Evolutionary conservation across 805 yeast genomes (phyloP).

Genomic region (Kluyveromyces nonfermentans): DNA sequence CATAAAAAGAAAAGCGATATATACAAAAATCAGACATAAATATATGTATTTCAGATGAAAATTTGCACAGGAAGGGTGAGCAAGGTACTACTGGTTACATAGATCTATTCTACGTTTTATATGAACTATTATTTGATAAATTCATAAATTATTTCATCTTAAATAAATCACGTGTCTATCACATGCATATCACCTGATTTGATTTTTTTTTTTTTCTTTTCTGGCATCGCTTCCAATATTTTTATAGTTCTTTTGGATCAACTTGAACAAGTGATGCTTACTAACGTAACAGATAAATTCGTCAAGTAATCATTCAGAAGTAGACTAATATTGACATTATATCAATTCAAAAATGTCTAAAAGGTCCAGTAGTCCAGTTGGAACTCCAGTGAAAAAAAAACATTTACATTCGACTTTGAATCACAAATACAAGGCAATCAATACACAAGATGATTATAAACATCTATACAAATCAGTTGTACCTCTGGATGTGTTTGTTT

Average conservation of each 20-base stretch:
- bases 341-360: slow-evolving; percentile 13
- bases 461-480: slow-evolving; percentile 25
- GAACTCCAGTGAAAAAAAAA: slow-evolving; percentile 7
- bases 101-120: too few relatives aligned
- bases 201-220: not conserved
- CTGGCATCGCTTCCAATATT: not conserved
- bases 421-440: slow-evolving; percentile 14
- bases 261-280: not conserved
- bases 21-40: not conserved
- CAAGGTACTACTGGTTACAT: too few relatives aligned
- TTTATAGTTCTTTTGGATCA: not conserved
- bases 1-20: not conserved
- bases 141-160: too few relatives aligned
- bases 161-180: not conserved
- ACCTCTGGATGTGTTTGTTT: slow-evolving; percentile 72
- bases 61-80: too few relatives aligned
- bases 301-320: not conserved
- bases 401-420: slow-evolving; percentile 9
- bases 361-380: slow-evolving; percentile 14
- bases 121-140: too few relatives aligned
- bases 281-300: too few relatives aligned
- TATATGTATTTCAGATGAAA: not conserved
- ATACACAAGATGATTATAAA: slow-evolving; percentile 29
- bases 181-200: not conserved
- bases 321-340: not conserved